Percentiles rank a stretch among this genome's conserved stretches.
phyloP scores from a whole-genome alignment of 768 basidiomycete genomes.

The Termitomyces sp. region DNA sequence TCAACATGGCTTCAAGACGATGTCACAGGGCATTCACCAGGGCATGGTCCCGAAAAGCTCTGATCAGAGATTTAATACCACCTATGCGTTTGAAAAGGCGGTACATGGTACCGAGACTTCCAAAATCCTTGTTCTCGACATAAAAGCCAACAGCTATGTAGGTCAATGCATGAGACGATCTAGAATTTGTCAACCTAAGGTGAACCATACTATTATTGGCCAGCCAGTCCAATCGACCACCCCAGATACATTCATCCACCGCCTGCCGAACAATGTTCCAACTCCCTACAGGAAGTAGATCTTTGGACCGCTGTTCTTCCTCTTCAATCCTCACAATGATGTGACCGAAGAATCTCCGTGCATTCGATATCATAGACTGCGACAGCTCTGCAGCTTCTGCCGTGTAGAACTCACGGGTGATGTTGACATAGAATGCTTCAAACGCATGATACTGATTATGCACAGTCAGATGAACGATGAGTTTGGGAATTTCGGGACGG shows the following conservation, averaged over 20 bases:
- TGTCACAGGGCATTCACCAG: slow-evolving; percentile 33
- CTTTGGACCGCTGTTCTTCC: slow-evolving; percentile 50
- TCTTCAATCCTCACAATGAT: slow-evolving; percentile 41
- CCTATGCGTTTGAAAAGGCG: slow-evolving; percentile 53
- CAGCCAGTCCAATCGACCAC: slow-evolving; percentile 32
- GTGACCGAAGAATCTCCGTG: slow-evolving; percentile 50
- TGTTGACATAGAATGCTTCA: slow-evolving; percentile 47
- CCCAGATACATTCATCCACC: slow-evolving; percentile 49
- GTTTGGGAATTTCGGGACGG: slow-evolving; percentile 35
- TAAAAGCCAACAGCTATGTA: slow-evolving; percentile 46
- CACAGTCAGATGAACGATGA: slow-evolving; percentile 52
- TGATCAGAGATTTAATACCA: slow-evolving; percentile 45
- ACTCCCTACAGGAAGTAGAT: slow-evolving; percentile 43
- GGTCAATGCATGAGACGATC: not conserved
- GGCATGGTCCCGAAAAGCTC: slow-evolving; percentile 57
- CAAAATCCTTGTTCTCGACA: slow-evolving; percentile 40
- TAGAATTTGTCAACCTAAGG: not conserved
- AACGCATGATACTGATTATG: slow-evolving; percentile 58
- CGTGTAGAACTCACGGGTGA: slow-evolving; percentile 48
- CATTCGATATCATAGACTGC: slow-evolving; percentile 29
- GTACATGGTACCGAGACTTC: slow-evolving; percentile 49
- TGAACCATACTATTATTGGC: slow-evolving; percentile 23
- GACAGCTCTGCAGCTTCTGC: slow-evolving; percentile 39
- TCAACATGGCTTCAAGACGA: not conserved
- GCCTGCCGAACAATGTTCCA: slow-evolving; percentile 45